Evolutionary conservation across 306 rosid genomes (phyloP).

Genomic region (Castanea sativa): DNA sequence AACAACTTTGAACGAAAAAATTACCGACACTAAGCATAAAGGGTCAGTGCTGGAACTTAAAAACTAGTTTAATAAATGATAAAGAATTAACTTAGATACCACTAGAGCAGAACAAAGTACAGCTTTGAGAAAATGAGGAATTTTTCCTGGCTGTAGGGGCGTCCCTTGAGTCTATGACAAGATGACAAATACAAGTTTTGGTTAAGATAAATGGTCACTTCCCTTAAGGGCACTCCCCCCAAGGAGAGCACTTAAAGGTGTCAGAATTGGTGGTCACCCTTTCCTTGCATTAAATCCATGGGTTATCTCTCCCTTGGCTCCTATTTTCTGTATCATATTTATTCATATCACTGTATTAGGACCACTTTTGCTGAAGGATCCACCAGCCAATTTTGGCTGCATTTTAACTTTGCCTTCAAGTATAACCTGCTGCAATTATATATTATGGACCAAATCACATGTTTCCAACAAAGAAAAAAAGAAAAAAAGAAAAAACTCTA

Average conservation of each 20-base stretch:
- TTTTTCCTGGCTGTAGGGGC: slow-evolving; percentile 11
- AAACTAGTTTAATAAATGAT: not conserved
- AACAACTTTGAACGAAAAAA: no score
- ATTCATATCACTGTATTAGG: not conserved
- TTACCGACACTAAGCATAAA: slow-evolving; percentile 8
- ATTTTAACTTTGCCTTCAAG: not conserved
- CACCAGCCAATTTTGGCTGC: not conserved
- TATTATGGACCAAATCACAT: slow-evolving; percentile 10
- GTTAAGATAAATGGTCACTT: slow-evolving; percentile 15
- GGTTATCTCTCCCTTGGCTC: slow-evolving; percentile 2
- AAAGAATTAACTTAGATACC: not conserved
- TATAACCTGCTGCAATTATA: not conserved
- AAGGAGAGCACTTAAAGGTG: slow-evolving; percentile 10
- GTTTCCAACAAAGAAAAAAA: not conserved
- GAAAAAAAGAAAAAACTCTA: not conserved
- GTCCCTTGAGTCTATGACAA: slow-evolving; percentile 9
- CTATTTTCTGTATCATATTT: slow-evolving; percentile 1
- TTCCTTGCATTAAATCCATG: slow-evolving; percentile 24
- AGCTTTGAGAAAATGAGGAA: not conserved
- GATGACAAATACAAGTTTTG: slow-evolving; percentile 13
- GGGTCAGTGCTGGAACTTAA: slow-evolving; percentile 2
- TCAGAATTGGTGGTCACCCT: slow-evolving; percentile 6
- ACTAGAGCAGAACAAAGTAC: not conserved
- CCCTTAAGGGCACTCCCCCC: slow-evolving; percentile 22
- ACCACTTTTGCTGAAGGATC: not conserved